phyloP scores from a whole-genome alignment of 2,329 filamentous ascomycete genomes.

The Xenoacremonium recifei region DNA sequence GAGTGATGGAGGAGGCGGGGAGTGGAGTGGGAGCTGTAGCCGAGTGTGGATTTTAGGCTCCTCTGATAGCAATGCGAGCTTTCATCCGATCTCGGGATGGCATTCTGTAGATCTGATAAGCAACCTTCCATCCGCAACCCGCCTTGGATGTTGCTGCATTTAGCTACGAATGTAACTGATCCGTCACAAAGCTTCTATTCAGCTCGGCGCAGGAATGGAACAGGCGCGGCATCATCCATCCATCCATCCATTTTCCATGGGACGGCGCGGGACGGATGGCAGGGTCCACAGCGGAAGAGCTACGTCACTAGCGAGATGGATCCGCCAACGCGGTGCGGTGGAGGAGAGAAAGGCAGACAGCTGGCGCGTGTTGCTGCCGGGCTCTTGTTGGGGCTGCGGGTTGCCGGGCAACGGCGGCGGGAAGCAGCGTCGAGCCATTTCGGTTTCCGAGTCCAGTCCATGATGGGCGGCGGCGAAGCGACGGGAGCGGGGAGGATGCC shows the following conservation, averaged over 20 bases:
- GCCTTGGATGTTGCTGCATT: not conserved
- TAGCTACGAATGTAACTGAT: not conserved
- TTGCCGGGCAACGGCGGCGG: conserved; percentile 25
- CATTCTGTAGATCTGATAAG: not conserved
- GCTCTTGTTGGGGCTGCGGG: conserved; percentile 1
- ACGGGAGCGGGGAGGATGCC: too few relatives aligned
- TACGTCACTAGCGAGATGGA: conserved; percentile 32
- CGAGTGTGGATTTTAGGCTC: too few relatives aligned
- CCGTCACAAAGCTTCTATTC: not conserved
- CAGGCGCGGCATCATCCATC: too few relatives aligned
- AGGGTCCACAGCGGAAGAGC: conserved; percentile 9
- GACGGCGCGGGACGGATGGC: not conserved
- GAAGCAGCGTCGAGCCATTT: too few relatives aligned
- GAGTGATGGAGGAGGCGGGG: too few relatives aligned
- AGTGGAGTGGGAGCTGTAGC: too few relatives aligned
- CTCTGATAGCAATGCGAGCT: too few relatives aligned
- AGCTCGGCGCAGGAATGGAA: too few relatives aligned
- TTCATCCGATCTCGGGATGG: too few relatives aligned
- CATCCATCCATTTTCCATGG: not conserved
- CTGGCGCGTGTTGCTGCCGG: not conserved
- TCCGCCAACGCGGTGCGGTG: not conserved
- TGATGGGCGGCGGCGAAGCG: too few relatives aligned
- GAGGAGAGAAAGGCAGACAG: not conserved
- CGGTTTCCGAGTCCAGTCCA: too few relatives aligned
- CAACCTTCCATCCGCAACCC: too few relatives aligned